Conservation (phyloP, 768 basidiomycete genomes). For the Russula sp. region DNA sequence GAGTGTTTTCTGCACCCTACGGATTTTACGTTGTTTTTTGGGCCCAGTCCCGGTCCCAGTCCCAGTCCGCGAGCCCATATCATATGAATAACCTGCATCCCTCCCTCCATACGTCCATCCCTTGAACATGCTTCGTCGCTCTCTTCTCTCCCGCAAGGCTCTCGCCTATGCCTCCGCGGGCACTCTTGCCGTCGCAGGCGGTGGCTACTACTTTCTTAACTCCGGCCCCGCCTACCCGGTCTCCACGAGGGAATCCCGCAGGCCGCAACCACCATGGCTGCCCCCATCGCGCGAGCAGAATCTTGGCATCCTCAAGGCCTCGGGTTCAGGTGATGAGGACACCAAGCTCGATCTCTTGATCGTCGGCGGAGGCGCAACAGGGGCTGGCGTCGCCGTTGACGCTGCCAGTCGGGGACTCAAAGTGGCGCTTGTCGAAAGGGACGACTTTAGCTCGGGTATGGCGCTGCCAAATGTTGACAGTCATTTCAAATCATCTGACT, state of each 20-base stretch:
- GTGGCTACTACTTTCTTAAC: conserved; percentile 65
- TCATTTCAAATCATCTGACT: neutral
- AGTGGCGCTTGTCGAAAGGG: conserved; percentile 88
- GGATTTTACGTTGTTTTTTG: neutral
- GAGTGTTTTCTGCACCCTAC: too few relatives aligned
- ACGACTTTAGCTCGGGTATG: conserved; percentile 85
- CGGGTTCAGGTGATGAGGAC: conserved; percentile 30
- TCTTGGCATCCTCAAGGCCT: conserved; percentile 49
- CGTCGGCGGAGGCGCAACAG: conserved; percentile 93
- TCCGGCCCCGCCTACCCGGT: conserved; percentile 62
- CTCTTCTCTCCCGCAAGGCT: conserved; percentile 48
- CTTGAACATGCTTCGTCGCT: conserved; percentile 23
- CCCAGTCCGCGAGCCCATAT: neutral
- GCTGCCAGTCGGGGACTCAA: conserved; percentile 86
- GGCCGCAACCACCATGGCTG: conserved; percentile 73
- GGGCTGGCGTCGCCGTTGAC: conserved; percentile 93
- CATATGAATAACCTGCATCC: neutral
- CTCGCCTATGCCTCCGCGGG: conserved; percentile 48
- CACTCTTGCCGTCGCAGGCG: conserved; percentile 44
- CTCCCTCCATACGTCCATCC: neutral
- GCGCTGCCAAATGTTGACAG: neutral
- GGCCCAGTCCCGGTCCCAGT: too few relatives aligned
- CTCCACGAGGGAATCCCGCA: conserved; percentile 56
- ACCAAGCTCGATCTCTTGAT: conserved; percentile 73
- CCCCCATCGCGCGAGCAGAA: conserved; percentile 65